Evolutionary conservation across 495 filamentous ascomycete species (phyloP), one percentile per base, ranked within the genome.

Genomic region (Neurospora terricola): DNA sequence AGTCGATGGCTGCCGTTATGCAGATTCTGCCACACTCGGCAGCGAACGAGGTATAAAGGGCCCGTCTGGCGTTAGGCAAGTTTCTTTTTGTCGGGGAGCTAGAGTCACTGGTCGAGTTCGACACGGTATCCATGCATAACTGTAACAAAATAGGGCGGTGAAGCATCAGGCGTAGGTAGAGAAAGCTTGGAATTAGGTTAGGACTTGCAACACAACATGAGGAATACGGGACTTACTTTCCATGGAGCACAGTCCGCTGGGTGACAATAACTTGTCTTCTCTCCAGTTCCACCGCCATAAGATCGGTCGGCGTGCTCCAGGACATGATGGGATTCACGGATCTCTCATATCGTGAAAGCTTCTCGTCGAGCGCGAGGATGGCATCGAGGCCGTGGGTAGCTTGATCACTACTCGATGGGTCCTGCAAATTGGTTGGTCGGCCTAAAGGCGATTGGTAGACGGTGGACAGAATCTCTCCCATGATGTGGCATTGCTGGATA

Each of bases 61-160:
- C 72, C 42, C 77, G 71, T 39, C 82, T 48, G 74, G 75, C 45
- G 62, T 76, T 54, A 6, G 45, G 45, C n/a, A 54, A 30, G 18
- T 30, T 30, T 4, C 40, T 5, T 0, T 42, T 43, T 0, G 70
- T 38, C 9, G 73, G 72, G 27, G 71, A 71, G 34, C 71, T 62
- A 18, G 72, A 69, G n/a, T 45, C 69, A 6, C 72, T 62, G 21
- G 16, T 36, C 8, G 74, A 34, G 43, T 48, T 71, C 18, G 75
- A 69, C 36, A 48, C 71, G n/a, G 79, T 70, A 12, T 82, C 81
- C 1, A 80, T 82, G 72, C 81, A 86, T 4, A 86, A 74, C 39
- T 83, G 82, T 5, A 82, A 82, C 38, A 87, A 83, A 69, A 84
- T 84, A 2, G 84, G 84, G 5, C 85, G 83, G 73, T 86, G 84